phyloP scores from a whole-genome alignment of 1,139 yeast genomes.

The Diutina pseudorugosa region DNA sequence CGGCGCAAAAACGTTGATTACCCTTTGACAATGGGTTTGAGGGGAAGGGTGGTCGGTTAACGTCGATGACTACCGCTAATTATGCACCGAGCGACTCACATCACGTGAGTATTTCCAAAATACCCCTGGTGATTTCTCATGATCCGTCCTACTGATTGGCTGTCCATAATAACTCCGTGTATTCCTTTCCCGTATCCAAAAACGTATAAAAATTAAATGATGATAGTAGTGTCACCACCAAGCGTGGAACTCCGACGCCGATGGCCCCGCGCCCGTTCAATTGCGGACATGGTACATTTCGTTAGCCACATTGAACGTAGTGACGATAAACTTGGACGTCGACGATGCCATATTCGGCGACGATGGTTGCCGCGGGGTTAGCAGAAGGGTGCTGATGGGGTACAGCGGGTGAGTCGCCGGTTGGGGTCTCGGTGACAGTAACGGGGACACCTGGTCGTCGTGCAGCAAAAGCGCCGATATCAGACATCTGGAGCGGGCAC shows the following conservation, averaged over 20 bases:
- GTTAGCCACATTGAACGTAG: conserved; percentile 1
- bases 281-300: background rate
- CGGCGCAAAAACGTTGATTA: no score
- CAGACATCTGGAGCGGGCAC: background rate
- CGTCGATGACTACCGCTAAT: no score
- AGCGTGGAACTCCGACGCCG: background rate
- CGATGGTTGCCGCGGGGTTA: background rate
- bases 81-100: background rate
- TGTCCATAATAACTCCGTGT: background rate
- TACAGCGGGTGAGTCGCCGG: background rate
- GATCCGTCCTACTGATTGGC: background rate
- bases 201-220: no score
- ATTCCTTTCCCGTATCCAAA: background rate
- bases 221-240: no score
- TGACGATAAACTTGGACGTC: background rate
- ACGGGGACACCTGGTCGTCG: conserved; percentile 1
- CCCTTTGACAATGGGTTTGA: no score
- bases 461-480: background rate
- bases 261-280: background rate
- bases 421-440: background rate
- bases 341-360: background rate
- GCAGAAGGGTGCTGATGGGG: background rate
- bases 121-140: background rate
- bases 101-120: background rate
- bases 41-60: no score